Base-by-base conservation (phyloP, 257 asterid genomes). In the Gentiana macrophylla region DNA sequence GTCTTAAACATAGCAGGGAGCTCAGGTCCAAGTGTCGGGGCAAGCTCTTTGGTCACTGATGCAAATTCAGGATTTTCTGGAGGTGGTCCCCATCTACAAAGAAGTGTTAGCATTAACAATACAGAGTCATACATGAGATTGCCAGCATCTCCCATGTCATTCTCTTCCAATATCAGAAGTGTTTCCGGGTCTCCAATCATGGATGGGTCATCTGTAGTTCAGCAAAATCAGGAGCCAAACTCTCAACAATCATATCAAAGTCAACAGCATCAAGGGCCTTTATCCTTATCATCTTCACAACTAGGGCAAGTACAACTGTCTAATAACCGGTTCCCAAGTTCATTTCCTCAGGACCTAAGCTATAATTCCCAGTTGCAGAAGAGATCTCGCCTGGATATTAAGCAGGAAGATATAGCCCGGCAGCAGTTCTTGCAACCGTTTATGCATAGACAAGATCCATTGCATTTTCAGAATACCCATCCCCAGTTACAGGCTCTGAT, bases 131-230 rank as follows among this genome's bases (percentile, higher is more conserved):
- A 92, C 70, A 80, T 83, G 99, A 86, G 95, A 38, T 70, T 92
- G 75, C 99, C 99, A 49, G 89, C 94, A 4, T 92, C 99, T 13
- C 99, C 99, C 59, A 73, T 92, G 79, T 88, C 99, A 37, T 92
- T 92, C 76, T 71, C 98, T 43, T 90, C 98, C 38, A 90, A 90
- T 70, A 90, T 84, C 64, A 72, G 84, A 52, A 86, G 98, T 69
- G 81, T 90, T 37, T 80, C 46, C 9, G 46, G 46, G 9, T 41
- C 46, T 41, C 46, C 46, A 41, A 41, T 41, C 46, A 41, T 41
- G 46, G 96, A 90, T 61, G 96, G 93, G 48, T 76, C 97, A 12
- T 72, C 96, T 57, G 78, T 77, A 55, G 79, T 74, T 59, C 96
- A 82, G 49, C 96, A 79, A 64, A 80, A 79, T 70, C 94, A 77